Percentiles rank a stretch among this genome's conserved stretches.
Evolutionary conservation across 257 asterid genomes (phyloP).

Genomic region (Leptodermis oblonga): DNA sequence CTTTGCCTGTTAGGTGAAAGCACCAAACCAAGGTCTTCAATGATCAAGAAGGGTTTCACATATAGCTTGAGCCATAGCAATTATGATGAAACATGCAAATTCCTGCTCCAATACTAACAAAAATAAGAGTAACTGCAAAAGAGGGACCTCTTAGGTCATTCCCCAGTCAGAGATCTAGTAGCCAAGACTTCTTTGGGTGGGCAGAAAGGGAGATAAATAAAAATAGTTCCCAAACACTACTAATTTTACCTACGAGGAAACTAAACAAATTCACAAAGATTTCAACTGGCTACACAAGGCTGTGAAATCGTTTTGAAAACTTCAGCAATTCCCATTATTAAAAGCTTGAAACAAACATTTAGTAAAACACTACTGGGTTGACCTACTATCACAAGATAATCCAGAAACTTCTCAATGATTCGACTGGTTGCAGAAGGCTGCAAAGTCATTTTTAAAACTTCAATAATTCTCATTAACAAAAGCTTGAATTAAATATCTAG

Average conservation of each 20-base stretch:
- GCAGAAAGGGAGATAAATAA: not conserved
- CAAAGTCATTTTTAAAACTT: not conserved
- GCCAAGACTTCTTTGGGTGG: not conserved
- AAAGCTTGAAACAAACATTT: not conserved
- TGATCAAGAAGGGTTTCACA: not conserved
- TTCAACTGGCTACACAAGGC: too few relatives aligned
- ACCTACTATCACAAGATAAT: not conserved
- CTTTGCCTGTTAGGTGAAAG: not conserved
- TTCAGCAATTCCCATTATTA: too few relatives aligned
- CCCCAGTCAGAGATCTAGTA: not conserved
- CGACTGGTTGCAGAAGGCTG: not conserved
- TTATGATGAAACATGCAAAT: not conserved
- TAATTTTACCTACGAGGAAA: not conserved
- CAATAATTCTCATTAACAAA: not conserved
- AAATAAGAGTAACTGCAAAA: not conserved
- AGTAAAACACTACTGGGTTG: not conserved
- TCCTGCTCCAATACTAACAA: not conserved
- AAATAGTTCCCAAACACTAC: not conserved
- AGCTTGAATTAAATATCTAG: not conserved
- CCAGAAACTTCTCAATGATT: not conserved
- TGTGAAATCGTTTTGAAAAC: not conserved
- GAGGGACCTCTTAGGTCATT: too few relatives aligned
- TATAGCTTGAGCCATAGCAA: not conserved
- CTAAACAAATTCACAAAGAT: not conserved
- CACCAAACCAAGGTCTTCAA: too few relatives aligned